phyloP scores from a whole-genome alignment of 495 filamentous ascomycete species.

The Emericellopsis terricola region DNA sequence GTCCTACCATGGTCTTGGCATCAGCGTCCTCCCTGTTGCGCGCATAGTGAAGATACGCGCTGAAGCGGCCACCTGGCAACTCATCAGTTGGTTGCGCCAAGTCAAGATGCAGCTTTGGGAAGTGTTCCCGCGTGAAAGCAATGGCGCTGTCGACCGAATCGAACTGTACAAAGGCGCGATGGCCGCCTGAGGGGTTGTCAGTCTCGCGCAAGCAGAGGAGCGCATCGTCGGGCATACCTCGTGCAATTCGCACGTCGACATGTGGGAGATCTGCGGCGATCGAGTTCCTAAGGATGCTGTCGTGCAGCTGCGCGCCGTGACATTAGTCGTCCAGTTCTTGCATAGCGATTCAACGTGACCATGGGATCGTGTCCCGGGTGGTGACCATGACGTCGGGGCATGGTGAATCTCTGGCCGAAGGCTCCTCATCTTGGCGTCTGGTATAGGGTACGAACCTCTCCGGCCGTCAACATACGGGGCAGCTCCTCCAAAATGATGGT shows the following conservation, averaged over 20 bases:
- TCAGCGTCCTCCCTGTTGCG: slow-evolving; percentile 37
- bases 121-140: slow-evolving; percentile 2
- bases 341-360: background rate
- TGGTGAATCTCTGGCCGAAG: no score
- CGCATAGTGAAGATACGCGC: slow-evolving; percentile 40
- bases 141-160: slow-evolving; percentile 1
- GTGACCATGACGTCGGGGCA: no score
- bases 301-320: background rate
- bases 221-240: background rate
- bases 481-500: slow-evolving; percentile 47
- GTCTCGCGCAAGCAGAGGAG: background rate
- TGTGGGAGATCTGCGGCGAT: background rate
- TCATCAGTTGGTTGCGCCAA: slow-evolving; percentile 3
- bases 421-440: no score
- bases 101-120: slow-evolving; percentile 2
- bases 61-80: slow-evolving; percentile 18
- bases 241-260: slow-evolving; percentile 1
- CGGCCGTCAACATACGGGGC: slow-evolving; percentile 1
- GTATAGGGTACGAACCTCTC: slow-evolving; percentile 2
- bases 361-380: no score
- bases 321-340: background rate
- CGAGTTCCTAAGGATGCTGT: background rate
- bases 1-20: slow-evolving; percentile 46
- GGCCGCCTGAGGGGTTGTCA: background rate
- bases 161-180: slow-evolving; percentile 4